Conservation (phyloP, 2,329 filamentous ascomycete genomes). For the Achaetomium macrosporum region DNA sequence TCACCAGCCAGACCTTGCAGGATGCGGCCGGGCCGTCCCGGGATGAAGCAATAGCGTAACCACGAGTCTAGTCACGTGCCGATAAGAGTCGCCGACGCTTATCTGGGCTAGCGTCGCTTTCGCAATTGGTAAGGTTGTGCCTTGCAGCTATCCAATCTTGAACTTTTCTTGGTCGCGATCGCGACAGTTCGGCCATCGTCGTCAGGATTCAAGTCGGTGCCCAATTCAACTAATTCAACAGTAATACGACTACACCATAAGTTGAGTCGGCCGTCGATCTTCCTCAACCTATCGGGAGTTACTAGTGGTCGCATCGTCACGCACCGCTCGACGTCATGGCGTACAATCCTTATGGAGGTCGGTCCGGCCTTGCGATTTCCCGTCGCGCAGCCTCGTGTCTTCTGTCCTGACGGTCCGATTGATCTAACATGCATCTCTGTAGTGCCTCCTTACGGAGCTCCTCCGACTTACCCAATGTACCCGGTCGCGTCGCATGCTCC, state of each 20-base stretch:
- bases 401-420: not conserved
- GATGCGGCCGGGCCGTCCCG: too few relatives aligned
- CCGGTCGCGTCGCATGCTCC: conserved; percentile 55
- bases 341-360: conserved; percentile 57
- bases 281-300: not conserved
- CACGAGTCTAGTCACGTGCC: too few relatives aligned
- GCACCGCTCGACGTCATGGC: conserved; percentile 38
- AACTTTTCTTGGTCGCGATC: conserved; percentile 17
- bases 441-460: conserved; percentile 63
- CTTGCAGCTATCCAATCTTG: not conserved
- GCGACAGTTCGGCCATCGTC: not conserved
- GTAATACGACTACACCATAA: not conserved
- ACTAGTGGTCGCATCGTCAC: not conserved
- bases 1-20: too few relatives aligned
- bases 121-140: conserved; percentile 1
- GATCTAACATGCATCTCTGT: conserved; percentile 8
- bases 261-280: not conserved
- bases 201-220: too few relatives aligned
- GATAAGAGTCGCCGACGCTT: too few relatives aligned
- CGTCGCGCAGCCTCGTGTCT: not conserved
- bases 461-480: conserved; percentile 67
- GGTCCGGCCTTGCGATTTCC: conserved; percentile 19
- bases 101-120: too few relatives aligned
- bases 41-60: too few relatives aligned
- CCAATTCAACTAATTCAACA: not conserved